Conservation (phyloP, 306 rosid species). For the Cucurbita argyrosperma region DNA sequence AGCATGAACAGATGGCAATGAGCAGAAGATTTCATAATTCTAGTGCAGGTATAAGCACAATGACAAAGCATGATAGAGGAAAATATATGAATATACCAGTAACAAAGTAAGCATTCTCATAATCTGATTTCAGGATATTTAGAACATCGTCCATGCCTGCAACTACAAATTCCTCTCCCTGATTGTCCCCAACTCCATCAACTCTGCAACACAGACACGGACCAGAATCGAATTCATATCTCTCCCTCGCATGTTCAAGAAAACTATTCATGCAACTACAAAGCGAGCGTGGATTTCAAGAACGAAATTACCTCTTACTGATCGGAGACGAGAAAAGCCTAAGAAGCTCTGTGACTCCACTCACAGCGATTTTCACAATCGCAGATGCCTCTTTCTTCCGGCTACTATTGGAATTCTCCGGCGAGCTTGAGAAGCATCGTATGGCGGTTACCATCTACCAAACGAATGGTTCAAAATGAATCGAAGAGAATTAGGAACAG, state of each 20-base stretch:
- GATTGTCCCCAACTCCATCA: slow-evolving; percentile 13
- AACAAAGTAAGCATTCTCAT: slow-evolving; percentile 56
- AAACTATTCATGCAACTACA: background rate
- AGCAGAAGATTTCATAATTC: background rate
- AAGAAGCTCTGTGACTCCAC: slow-evolving; percentile 56
- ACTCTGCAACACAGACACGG: slow-evolving; percentile 6
- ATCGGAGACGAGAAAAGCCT: slow-evolving; percentile 41
- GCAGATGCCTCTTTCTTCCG: slow-evolving; percentile 26
- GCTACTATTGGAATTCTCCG: slow-evolving; percentile 2
- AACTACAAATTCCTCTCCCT: slow-evolving; percentile 22
- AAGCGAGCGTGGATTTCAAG: background rate
- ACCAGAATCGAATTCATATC: background rate
- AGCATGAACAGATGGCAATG: background rate
- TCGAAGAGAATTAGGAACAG: background rate
- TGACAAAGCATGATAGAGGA: background rate
- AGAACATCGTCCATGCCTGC: slow-evolving; percentile 55
- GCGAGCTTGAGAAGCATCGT: slow-evolving; percentile 20
- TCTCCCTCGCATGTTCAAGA: background rate
- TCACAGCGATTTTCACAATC: slow-evolving; percentile 47
- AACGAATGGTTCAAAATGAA: background rate
- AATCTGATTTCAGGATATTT: slow-evolving; percentile 33
- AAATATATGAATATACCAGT: slow-evolving; percentile 31
- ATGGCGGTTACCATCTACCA: slow-evolving; percentile 8
- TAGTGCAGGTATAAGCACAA: background rate
- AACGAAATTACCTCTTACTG: slow-evolving; percentile 19